Evolutionary conservation across 2,329 filamentous ascomycete genomes (phyloP), one percentile per base, ranked within the genome.

Genomic region (Akanthomyces muscarius): DNA sequence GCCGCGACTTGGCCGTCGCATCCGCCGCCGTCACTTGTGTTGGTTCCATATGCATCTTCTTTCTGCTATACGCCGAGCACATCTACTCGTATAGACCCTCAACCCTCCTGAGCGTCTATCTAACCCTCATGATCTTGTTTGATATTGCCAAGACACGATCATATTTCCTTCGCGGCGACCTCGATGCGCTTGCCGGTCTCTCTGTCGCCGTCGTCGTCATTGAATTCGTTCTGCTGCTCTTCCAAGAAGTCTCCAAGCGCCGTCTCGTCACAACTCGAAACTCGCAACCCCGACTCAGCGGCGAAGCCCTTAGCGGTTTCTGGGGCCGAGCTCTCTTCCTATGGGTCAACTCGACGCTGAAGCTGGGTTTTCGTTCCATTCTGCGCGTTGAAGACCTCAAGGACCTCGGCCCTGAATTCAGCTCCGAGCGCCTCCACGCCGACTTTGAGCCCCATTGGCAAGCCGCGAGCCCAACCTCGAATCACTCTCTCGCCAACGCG

Each of bases 61-160:
- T 69, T 0, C 52, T 77, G 3, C 75, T 74, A 0, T 77, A 72
- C 38, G n/a, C 63, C 0, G 75, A 78, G 63, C 76, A 78, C 57
- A 64, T 53, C 14, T 71, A 69, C 6, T 71, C 74, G 5, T 65
- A 67, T 2, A 68, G 70, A 21, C 74, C 76, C 0, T 76, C 76
- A 0, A 65, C 70, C 0, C 52, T 78, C 1, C 65, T 77, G 14
- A 69, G 65, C 47, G 16, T 62, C 10, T 78, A 73, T 48, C 68
- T 78, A 4, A 64, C 75, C 50, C 60, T 71, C 14, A 71, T 72
- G 0, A 65, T 72, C 7, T 50, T 77, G 18, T 71, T 76, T 33
- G 75, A 78, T 23, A 65, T 72, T 23, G 71, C 73, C 1, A 67
- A 70, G 10, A 65, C 69, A 1, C 65, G 76, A 33, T 77, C 76